Percentiles rank a stretch among this genome's conserved stretches.
phyloP scores from a whole-genome alignment of 371 early-diverging fungal genomes.

The Nosema muscidifuracis region DNA sequence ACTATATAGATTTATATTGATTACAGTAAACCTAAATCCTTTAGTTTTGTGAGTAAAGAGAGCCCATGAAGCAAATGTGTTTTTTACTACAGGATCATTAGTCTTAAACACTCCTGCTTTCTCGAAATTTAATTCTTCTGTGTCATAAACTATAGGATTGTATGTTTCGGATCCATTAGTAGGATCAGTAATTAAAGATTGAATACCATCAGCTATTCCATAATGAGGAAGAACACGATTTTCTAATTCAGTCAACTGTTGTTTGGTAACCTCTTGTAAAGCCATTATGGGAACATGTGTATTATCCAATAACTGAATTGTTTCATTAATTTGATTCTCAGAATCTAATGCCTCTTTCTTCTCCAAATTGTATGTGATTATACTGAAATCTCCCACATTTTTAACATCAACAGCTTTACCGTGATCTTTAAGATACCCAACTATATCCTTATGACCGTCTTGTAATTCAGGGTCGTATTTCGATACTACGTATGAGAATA shows the following conservation, averaged over 20 bases:
- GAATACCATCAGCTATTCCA: slow-evolving; percentile 7
- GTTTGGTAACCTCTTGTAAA: slow-evolving; percentile 21
- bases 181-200: background rate
- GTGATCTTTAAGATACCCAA: slow-evolving; percentile 13
- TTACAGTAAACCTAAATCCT: slow-evolving; percentile 24
- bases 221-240: slow-evolving; percentile 20
- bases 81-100: slow-evolving; percentile 7
- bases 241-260: background rate
- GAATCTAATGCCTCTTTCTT: background rate
- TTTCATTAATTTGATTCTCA: background rate
- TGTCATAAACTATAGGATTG: slow-evolving; percentile 37
- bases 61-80: slow-evolving; percentile 32
- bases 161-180: background rate
- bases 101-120: slow-evolving; percentile 7
- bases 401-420: background rate
- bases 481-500: background rate
- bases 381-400: slow-evolving; percentile 21
- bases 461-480: slow-evolving; percentile 5
- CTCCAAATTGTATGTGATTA: slow-evolving; percentile 33
- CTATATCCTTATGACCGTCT: background rate
- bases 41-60: slow-evolving; percentile 18
- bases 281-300: slow-evolving; percentile 30
- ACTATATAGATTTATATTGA: slow-evolving; percentile 42
- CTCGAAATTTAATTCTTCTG: slow-evolving; percentile 1
- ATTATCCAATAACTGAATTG: slow-evolving; percentile 2